Evolutionary conservation across 768 basidiomycete species (phyloP).

Genomic region (Leccinellum rugosiceps): DNA sequence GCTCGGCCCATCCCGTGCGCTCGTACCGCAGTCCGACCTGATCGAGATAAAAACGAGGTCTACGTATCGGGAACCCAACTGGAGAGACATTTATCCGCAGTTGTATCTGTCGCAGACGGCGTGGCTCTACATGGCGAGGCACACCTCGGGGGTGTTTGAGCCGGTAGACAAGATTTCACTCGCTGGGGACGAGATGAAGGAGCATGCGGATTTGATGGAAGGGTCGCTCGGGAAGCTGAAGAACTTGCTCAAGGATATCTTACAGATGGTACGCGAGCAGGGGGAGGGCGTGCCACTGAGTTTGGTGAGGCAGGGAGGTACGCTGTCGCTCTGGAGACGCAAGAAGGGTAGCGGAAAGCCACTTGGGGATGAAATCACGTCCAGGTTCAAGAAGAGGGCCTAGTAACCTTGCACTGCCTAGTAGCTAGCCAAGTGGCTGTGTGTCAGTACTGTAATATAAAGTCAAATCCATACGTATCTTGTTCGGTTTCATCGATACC

Average conservation of each 20-base stretch:
- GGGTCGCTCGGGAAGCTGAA: conserved; percentile 26
- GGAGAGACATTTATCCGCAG: conserved; percentile 63
- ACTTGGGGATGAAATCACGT: conserved; percentile 18
- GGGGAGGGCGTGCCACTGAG: conserved; percentile 53
- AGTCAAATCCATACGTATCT: neutral
- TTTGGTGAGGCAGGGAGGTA: conserved; percentile 45
- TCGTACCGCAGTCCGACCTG: conserved; percentile 35
- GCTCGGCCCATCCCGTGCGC: conserved; percentile 22
- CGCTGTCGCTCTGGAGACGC: conserved; percentile 50
- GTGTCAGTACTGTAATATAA: neutral
- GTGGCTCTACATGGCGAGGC: conserved; percentile 57
- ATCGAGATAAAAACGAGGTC: conserved; percentile 37
- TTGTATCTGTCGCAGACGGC: conserved; percentile 67
- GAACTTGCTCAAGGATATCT: conserved; percentile 35
- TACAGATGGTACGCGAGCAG: conserved; percentile 46
- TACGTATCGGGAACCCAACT: conserved; percentile 38
- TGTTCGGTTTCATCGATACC: neutral
- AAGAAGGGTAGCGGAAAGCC: conserved; percentile 24
- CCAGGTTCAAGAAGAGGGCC: conserved; percentile 12
- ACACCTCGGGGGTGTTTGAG: conserved; percentile 51
- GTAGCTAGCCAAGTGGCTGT: conserved; percentile 13
- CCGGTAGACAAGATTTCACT: conserved; percentile 46
- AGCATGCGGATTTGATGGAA: conserved; percentile 19
- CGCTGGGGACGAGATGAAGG: conserved; percentile 26
- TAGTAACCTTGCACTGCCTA: no score